These are phyloP conservation scores for Dactylella cylindrospora DNA, from an alignment of 2,329 filamentous ascomycete genomes.

Conservation along the genomic window DNA sequence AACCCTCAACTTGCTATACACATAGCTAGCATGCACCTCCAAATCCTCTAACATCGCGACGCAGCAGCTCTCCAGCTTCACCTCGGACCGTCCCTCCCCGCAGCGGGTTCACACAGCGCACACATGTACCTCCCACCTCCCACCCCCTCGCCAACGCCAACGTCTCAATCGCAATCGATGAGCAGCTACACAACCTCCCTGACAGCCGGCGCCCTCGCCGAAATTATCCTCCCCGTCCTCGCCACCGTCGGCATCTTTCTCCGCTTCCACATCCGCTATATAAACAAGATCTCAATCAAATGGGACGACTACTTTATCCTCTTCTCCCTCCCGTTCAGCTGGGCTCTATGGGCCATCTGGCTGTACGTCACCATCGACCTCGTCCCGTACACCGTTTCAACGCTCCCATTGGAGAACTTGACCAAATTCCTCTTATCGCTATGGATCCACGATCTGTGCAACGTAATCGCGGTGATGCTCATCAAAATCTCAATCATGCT, in stretches of 20 bases:
- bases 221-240: constrained; percentile 33
- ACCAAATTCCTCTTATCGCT: constrained; percentile 17
- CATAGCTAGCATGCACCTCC: background rate
- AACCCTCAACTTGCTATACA: background rate
- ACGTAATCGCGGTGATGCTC: constrained; percentile 24
- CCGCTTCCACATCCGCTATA: constrained; percentile 27
- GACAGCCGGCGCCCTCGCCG: constrained; percentile 16
- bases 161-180: background rate
- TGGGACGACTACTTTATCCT: constrained; percentile 40
- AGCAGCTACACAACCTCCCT: constrained; percentile 26
- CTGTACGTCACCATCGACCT: constrained; percentile 17
- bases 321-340: constrained; percentile 23
- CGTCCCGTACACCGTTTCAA: constrained; percentile 17
- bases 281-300: constrained; percentile 26
- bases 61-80: background rate
- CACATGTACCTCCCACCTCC: background rate
- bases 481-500: constrained; percentile 26
- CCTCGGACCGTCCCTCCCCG: background rate
- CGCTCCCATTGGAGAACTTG: constrained; percentile 3
- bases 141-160: constrained; percentile 8
- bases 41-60: background rate
- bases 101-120: background rate
- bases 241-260: constrained; percentile 22
- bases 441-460: constrained; percentile 30
- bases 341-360: constrained; percentile 34